Evolutionary conservation across 73 alveolate genomes (phyloP).

Genomic region (Paramecium caudatum): DNA sequence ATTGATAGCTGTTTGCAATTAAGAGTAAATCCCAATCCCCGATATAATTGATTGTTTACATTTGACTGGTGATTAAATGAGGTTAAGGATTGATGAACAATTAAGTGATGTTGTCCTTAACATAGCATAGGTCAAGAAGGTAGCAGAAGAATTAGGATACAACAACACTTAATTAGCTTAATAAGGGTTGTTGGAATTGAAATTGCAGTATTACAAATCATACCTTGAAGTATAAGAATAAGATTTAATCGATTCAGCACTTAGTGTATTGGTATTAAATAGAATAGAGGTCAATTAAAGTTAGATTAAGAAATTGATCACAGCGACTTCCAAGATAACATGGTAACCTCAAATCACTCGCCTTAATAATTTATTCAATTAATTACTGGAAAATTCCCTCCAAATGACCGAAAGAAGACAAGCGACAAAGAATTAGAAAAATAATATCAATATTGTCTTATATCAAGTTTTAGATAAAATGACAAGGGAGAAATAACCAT

Average conservation of each 20-base stretch:
- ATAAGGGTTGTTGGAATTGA: neutral
- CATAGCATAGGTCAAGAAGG: neutral
- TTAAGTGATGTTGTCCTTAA: neutral
- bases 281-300: constrained; percentile 7
- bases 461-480: neutral
- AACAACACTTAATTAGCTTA: neutral
- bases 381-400: neutral
- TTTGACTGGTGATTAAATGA: constrained; percentile 29
- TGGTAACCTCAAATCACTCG: neutral
- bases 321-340: neutral
- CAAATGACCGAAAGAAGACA: constrained; percentile 23
- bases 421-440: neutral
- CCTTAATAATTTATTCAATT: neutral
- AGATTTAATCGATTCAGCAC: constrained; percentile 30
- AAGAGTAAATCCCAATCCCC: constrained; percentile 14
- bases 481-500: neutral
- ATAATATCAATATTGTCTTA: neutral
- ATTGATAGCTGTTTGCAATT: constrained; percentile 16
- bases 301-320: neutral
- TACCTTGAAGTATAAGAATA: neutral
- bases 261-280: neutral
- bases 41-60: neutral
- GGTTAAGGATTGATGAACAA: neutral
- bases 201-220: neutral
- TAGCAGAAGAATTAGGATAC: constrained; percentile 41